Conservation (phyloP, 768 basidiomycete species). For the Leucogyrophana mollusca region DNA sequence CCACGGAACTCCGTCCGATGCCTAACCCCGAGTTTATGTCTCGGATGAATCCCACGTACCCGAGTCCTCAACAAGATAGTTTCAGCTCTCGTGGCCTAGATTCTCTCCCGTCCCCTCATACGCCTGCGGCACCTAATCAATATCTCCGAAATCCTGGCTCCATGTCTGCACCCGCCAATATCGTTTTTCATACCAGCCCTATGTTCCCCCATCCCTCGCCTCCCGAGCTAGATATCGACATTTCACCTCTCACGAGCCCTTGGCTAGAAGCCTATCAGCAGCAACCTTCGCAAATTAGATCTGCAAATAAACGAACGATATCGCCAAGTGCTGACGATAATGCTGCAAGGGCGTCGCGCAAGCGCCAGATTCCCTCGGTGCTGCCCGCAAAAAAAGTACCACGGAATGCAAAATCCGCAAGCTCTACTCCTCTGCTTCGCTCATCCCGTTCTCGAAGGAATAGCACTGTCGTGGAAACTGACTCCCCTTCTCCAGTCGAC, state of each 20-base stretch:
- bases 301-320: slow-evolving; percentile 50
- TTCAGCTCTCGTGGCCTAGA: slow-evolving; percentile 25
- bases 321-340: slow-evolving; percentile 58
- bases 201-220: slow-evolving; percentile 40
- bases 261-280: slow-evolving; percentile 68
- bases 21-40: slow-evolving; percentile 58
- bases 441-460: slow-evolving; percentile 43
- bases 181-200: slow-evolving; percentile 59
- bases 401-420: slow-evolving; percentile 46
- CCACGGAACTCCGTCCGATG: slow-evolving; percentile 64
- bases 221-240: slow-evolving; percentile 64
- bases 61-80: slow-evolving; percentile 24
- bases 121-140: slow-evolving; percentile 23
- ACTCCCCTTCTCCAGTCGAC: slow-evolving; percentile 87
- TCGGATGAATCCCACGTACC: slow-evolving; percentile 55
- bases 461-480: slow-evolving; percentile 42
- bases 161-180: slow-evolving; percentile 69
- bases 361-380: slow-evolving; percentile 48
- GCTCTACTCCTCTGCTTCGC: slow-evolving; percentile 56
- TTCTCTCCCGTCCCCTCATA: slow-evolving; percentile 27
- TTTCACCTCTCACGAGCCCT: slow-evolving; percentile 79
- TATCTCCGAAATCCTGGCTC: slow-evolving; percentile 39
- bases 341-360: slow-evolving; percentile 40
- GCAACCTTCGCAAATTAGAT: slow-evolving; percentile 21
- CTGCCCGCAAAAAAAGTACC: slow-evolving; percentile 20